These are phyloP conservation scores for Microbotryum intermedium DNA, from an alignment of 1,284 basidiomycete genomes.

Conservation along the genomic window DNA sequence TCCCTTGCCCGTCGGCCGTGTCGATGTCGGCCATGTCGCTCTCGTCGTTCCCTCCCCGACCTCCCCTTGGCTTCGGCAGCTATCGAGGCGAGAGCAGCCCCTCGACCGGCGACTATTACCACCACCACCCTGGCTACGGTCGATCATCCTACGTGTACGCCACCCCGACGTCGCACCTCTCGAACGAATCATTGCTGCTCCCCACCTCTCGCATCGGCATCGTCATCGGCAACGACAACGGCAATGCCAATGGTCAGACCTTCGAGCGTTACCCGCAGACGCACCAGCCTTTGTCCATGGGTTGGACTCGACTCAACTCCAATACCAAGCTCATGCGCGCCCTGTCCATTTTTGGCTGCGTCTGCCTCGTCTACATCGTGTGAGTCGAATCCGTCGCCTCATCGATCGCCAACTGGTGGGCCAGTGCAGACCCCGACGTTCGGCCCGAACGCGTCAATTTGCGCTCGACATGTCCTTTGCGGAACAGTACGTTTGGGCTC, in stretches of 20 bases:
- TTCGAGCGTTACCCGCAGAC: constrained; percentile 2
- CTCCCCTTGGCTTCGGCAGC: not conserved
- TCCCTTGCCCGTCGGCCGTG: not conserved
- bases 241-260: not conserved
- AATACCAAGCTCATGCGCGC: not conserved
- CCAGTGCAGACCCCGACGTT: not conserved
- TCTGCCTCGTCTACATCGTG: constrained; percentile 6
- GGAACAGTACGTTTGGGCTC: not conserved
- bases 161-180: not conserved
- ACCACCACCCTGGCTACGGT: not conserved
- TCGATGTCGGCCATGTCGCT: constrained; percentile 1
- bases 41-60: constrained; percentile 4
- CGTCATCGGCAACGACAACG: not conserved
- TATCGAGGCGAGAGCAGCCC: no score
- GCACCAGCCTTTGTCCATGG: not conserved
- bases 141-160: not conserved
- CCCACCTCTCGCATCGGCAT: no score
- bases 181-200: not conserved
- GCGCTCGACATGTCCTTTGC: not conserved
- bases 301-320: not conserved
- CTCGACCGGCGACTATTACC: not conserved
- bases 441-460: not conserved
- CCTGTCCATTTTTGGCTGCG: not conserved
- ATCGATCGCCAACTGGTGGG: not conserved
- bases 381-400: not conserved